Percentiles rank a stretch among this genome's conserved stretches.
Evolutionary conservation across 768 basidiomycete genomes (phyloP).

Genomic region (Mycena vitilis): DNA sequence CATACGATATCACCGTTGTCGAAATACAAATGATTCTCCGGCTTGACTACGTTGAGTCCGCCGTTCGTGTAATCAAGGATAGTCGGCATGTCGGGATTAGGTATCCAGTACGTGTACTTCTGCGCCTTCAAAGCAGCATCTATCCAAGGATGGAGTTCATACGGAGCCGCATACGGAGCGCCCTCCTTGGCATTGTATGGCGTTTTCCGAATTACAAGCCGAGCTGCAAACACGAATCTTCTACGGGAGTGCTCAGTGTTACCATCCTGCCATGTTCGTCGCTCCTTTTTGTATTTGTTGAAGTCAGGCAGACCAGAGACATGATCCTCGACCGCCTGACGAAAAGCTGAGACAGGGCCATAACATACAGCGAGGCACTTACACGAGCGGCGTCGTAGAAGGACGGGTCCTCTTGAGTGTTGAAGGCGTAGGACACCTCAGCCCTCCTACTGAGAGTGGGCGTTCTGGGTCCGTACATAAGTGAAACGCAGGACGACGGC

Average conservation of each 20-base stretch:
- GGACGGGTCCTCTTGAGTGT: not conserved
- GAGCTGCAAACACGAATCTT: not conserved
- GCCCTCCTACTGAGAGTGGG: no score
- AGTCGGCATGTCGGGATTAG: no score
- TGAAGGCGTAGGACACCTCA: not conserved
- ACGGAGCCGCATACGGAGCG: not conserved
- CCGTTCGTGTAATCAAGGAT: no score
- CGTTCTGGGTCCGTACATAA: not conserved
- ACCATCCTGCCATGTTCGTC: not conserved
- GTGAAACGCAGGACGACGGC: no score
- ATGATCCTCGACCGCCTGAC: not conserved
- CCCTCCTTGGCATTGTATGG: constrained; percentile 1
- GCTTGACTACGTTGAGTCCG: no score
- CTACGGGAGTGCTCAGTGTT: no score
- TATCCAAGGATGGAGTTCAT: constrained; percentile 2
- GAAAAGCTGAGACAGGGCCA: no score
- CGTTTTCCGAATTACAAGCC: not conserved
- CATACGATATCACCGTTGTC: no score
- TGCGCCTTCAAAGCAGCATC: no score
- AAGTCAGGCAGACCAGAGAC: not conserved
- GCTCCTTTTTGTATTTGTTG: not conserved
- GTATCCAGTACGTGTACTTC: no score
- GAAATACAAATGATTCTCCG: no score
- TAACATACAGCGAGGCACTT: not conserved
- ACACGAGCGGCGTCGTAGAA: not conserved